Evolutionary conservation across 768 basidiomycete species (phyloP).

Genomic region (Lactarius quietus): DNA sequence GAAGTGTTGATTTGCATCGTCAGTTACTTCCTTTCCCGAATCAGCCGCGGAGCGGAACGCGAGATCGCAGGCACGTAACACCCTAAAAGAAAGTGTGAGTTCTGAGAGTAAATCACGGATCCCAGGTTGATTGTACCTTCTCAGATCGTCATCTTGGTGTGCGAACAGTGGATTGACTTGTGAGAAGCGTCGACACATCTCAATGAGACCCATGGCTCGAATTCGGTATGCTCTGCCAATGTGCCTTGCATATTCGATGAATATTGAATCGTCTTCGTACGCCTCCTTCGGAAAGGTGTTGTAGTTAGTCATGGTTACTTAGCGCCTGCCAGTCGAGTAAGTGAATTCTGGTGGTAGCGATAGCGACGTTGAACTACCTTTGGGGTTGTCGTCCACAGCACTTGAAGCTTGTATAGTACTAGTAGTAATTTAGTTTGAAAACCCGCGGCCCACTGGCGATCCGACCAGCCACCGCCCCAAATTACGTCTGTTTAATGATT

Average conservation of each 20-base stretch:
- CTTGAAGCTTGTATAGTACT: no score
- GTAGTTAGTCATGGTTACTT: no score
- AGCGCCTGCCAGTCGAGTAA: no score
- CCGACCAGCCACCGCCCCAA: no score
- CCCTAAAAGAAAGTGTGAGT: no score
- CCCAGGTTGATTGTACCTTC: background rate
- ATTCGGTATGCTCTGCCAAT: no score
- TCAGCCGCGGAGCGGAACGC: background rate
- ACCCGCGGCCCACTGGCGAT: no score
- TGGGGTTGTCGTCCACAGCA: no score
- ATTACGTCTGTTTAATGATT: no score
- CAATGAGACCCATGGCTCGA: background rate
- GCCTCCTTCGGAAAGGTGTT: background rate
- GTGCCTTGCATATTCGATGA: background rate
- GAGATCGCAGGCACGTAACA: background rate
- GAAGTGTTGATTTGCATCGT: background rate
- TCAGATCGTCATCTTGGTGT: background rate
- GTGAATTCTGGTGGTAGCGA: no score
- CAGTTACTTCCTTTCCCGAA: background rate
- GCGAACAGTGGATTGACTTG: background rate
- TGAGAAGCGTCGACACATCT: background rate
- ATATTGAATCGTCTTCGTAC: background rate
- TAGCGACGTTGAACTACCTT: no score
- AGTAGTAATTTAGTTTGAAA: no score
- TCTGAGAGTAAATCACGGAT: background rate